Conservation (phyloP, 768 basidiomycete species). For the Suillus weaverae region DNA sequence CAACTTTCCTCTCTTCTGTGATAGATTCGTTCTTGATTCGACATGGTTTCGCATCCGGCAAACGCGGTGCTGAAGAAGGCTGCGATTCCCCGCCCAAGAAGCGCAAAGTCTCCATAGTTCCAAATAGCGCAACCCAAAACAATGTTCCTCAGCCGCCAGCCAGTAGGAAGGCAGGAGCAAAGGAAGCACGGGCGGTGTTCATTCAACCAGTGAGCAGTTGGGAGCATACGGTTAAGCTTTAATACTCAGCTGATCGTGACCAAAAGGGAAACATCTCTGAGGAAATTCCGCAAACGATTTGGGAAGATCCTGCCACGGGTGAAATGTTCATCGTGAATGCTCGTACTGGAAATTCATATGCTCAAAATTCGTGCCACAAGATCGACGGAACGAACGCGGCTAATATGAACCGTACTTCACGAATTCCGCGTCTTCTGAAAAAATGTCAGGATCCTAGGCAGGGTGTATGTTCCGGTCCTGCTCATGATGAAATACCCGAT, state of each 20-base stretch:
- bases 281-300: constrained; percentile 38
- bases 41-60: constrained; percentile 53
- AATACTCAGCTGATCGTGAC: constrained; percentile 13
- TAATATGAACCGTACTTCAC: constrained; percentile 17
- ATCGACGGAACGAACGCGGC: constrained; percentile 11
- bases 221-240: constrained; percentile 2
- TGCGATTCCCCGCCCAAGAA: constrained; percentile 47
- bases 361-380: constrained; percentile 21
- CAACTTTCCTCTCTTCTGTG: constrained; percentile 54
- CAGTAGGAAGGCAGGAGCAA: constrained; percentile 10
- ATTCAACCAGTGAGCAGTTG: constrained; percentile 22
- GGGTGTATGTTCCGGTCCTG: constrained; percentile 12
- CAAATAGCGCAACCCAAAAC: constrained; percentile 7
- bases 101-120: constrained; percentile 36
- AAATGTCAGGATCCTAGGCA: background rate
- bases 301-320: constrained; percentile 66
- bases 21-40: constrained; percentile 62
- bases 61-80: constrained; percentile 13
- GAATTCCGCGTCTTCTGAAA: constrained; percentile 10
- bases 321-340: constrained; percentile 59
- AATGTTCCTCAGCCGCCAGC: constrained; percentile 1
- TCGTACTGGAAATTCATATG: constrained; percentile 70
- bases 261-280: constrained; percentile 18
- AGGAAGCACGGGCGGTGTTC: constrained; percentile 11
- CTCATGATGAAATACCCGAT: constrained; percentile 40